Conservation (phyloP, 2,329 filamentous ascomycete species). For the Aspergillus sp. region DNA sequence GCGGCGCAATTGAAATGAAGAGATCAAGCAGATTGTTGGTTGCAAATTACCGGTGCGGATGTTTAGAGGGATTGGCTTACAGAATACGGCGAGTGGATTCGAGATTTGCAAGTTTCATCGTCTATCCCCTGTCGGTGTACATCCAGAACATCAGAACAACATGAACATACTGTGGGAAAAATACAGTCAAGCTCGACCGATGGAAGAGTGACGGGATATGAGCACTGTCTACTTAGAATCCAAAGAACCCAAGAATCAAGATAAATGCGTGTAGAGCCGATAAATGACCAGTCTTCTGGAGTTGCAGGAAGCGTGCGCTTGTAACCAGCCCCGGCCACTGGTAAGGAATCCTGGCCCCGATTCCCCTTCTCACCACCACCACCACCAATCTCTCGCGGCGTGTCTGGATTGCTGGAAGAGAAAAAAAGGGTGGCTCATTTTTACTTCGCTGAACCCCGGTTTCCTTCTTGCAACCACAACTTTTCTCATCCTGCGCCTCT, state of each 20-base stretch:
- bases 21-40: background rate
- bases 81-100: too few relatives aligned
- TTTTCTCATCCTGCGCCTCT: background rate
- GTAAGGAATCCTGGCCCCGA: conserved; percentile 12
- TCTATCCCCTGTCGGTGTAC: too few relatives aligned
- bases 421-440: conserved; percentile 6
- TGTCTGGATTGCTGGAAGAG: background rate
- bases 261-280: background rate
- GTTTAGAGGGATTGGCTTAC: too few relatives aligned
- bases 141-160: too few relatives aligned
- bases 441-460: background rate
- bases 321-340: background rate
- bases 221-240: too few relatives aligned
- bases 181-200: too few relatives aligned
- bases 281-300: background rate
- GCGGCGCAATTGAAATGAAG: too few relatives aligned
- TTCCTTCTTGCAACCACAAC: background rate
- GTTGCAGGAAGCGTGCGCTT: background rate
- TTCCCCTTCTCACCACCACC: background rate
- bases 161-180: too few relatives aligned
- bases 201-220: too few relatives aligned
- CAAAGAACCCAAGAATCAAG: background rate
- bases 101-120: too few relatives aligned
- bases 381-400: background rate
- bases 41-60: too few relatives aligned